phyloP scores from a whole-genome alignment of 1,139 yeast species.

The Debaryomycetaceae sp. region DNA sequence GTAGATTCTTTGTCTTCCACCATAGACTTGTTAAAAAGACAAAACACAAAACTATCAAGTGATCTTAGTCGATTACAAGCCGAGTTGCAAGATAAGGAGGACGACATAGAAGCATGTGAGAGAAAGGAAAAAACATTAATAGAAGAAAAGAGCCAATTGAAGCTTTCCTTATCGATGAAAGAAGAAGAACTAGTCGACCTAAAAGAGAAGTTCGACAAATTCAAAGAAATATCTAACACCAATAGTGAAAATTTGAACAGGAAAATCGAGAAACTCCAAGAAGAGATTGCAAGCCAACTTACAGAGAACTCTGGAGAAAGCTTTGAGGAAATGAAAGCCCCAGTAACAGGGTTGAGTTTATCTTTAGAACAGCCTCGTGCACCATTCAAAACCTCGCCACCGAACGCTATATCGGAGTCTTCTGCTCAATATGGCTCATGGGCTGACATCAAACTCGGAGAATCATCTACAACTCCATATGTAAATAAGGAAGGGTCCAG shows the following conservation, averaged over 20 bases:
- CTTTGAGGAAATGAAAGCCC: neutral
- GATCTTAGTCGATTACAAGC: conserved; percentile 28
- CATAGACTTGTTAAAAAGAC: conserved; percentile 31
- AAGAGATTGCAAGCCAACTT: conserved; percentile 12
- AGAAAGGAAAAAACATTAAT: conserved; percentile 10
- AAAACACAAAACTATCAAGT: conserved; percentile 25
- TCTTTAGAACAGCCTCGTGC: conserved; percentile 1
- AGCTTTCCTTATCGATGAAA: conserved; percentile 21
- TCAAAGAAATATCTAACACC: conserved; percentile 26
- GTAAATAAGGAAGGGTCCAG: conserved; percentile 13
- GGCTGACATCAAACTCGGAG: conserved; percentile 29
- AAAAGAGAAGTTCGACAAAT: conserved; percentile 28
- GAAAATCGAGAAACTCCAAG: conserved; percentile 25
- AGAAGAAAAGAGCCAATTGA: conserved; percentile 17
- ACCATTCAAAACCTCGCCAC: conserved; percentile 4
- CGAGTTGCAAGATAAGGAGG: conserved; percentile 18
- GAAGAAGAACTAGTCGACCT: conserved; percentile 23
- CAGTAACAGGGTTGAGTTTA: neutral
- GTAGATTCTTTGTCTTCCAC: conserved; percentile 43
- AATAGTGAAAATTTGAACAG: conserved; percentile 28
- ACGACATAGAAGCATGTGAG: conserved; percentile 19
- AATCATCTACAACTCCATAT: conserved; percentile 34
- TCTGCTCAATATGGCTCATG: conserved; percentile 5
- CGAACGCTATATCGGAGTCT: conserved; percentile 4
- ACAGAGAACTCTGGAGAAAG: neutral